A percentile compares a stretch with the other conserved stretches of the same genome.
These are phyloP conservation scores for Xylaria digitata DNA, from an alignment of 2,329 filamentous ascomycete species.

Conservation along the genomic window DNA sequence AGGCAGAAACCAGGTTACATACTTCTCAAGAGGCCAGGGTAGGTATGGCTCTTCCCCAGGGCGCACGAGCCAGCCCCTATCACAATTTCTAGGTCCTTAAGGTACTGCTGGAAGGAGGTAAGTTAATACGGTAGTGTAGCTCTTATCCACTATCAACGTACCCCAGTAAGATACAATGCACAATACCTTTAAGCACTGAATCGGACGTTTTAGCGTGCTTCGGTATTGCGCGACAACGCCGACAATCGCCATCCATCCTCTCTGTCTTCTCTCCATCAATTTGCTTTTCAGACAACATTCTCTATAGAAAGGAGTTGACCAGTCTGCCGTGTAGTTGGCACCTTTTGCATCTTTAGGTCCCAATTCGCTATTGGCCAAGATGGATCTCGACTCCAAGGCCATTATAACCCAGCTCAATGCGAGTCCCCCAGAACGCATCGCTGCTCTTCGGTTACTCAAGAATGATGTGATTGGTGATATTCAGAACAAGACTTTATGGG, in stretches of 20 bases:
- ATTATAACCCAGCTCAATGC: slow-evolving; percentile 56
- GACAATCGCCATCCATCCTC: slow-evolving; percentile 4
- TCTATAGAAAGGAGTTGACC: slow-evolving; percentile 9
- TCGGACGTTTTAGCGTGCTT: slow-evolving; percentile 3
- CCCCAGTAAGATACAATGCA: background rate
- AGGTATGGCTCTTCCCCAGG: too few species aligned
- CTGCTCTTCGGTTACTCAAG: slow-evolving; percentile 79
- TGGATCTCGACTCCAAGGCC: slow-evolving; percentile 45
- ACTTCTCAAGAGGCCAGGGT: too few species aligned
- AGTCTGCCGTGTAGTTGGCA: slow-evolving; percentile 14
- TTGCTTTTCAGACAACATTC: background rate
- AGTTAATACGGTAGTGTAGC: too few species aligned
- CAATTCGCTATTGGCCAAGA: slow-evolving; percentile 34
- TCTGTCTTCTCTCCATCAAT: slow-evolving; percentile 5
- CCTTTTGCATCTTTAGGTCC: slow-evolving; percentile 22
- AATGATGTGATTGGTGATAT: slow-evolving; percentile 90
- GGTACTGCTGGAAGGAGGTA: too few species aligned
- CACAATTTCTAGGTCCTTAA: too few species aligned
- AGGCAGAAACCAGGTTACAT: too few species aligned
- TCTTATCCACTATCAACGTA: background rate
- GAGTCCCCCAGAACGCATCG: slow-evolving; percentile 64
- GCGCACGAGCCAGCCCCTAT: slow-evolving; percentile 7
- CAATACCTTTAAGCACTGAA: background rate
- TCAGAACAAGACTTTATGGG: slow-evolving; percentile 84
- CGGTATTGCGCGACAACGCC: slow-evolving; percentile 22